Percentiles rank a stretch among this genome's conserved stretches.
Evolutionary conservation across 345 rosid species (phyloP).

Genomic region (Dipteronia sinensis): DNA sequence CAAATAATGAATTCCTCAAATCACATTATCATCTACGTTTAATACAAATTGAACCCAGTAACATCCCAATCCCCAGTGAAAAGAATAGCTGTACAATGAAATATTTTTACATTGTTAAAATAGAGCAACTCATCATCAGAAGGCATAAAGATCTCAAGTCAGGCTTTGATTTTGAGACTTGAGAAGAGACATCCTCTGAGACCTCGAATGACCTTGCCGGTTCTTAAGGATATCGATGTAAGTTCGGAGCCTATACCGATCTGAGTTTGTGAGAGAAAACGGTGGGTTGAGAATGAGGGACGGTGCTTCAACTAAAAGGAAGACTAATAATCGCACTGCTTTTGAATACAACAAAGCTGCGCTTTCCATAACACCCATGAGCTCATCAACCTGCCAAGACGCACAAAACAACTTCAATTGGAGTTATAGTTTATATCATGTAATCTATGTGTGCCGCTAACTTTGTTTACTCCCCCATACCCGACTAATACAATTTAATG

Average conservation of each 20-base stretch:
- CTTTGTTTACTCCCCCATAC: background rate
- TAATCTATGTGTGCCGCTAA: background rate
- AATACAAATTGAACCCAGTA: slow-evolving; percentile 23
- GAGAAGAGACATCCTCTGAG: slow-evolving; percentile 57
- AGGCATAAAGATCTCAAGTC: slow-evolving; percentile 2
- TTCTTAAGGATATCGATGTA: slow-evolving; percentile 74
- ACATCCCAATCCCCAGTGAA: slow-evolving; percentile 27
- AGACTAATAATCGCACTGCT: slow-evolving; percentile 69
- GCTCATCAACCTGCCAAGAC: slow-evolving; percentile 66
- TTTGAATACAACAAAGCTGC: slow-evolving; percentile 67
- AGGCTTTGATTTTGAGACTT: slow-evolving; percentile 49
- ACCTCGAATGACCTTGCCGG: slow-evolving; percentile 59
- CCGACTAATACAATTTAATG: background rate
- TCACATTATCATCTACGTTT: slow-evolving; percentile 36
- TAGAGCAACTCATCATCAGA: slow-evolving; percentile 22
- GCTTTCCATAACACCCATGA: slow-evolving; percentile 66
- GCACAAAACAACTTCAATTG: background rate
- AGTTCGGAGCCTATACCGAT: slow-evolving; percentile 59
- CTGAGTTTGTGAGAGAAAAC: slow-evolving; percentile 85
- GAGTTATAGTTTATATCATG: background rate
- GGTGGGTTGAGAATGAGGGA: slow-evolving; percentile 85
- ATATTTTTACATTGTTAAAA: slow-evolving; percentile 35
- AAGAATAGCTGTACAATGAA: slow-evolving; percentile 83
- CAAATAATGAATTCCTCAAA: slow-evolving; percentile 9
- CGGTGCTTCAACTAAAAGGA: slow-evolving; percentile 91